A percentile compares a stretch with the other conserved stretches of the same genome.
Evolutionary conservation across 2,329 filamentous ascomycete genomes (phyloP).

Genomic region (Colletotrichum sp.): DNA sequence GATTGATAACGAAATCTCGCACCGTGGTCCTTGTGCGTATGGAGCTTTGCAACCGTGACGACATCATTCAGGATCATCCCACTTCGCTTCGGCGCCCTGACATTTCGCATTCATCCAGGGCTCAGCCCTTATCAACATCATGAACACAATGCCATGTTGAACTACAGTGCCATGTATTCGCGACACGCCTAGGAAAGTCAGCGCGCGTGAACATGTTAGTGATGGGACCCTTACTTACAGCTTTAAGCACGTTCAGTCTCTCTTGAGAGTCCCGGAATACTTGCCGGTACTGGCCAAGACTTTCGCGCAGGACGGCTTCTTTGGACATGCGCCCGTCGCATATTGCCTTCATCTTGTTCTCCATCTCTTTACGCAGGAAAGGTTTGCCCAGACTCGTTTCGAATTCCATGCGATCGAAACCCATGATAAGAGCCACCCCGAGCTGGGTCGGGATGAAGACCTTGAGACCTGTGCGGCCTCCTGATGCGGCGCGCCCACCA

Average conservation of each 20-base stretch:
- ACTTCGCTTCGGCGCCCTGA: slow-evolving; percentile 9
- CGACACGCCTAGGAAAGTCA: slow-evolving; percentile 50
- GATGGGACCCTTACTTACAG: slow-evolving; percentile 49
- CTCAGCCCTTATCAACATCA: slow-evolving; percentile 15
- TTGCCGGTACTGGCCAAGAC: slow-evolving; percentile 82
- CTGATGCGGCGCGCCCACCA: slow-evolving; percentile 42
- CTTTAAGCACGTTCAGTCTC: slow-evolving; percentile 71
- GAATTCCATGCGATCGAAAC: slow-evolving; percentile 92
- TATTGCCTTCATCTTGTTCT: slow-evolving; percentile 94
- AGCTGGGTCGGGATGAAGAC: slow-evolving; percentile 94
- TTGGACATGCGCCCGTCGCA: slow-evolving; percentile 84
- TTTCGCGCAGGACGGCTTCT: slow-evolving; percentile 79
- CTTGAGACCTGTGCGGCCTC: slow-evolving; percentile 62
- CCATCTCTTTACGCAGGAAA: slow-evolving; percentile 97
- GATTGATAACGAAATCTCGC: slow-evolving; percentile 16
- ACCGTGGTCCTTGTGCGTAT: slow-evolving; percentile 14
- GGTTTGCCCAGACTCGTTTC: slow-evolving; percentile 94
- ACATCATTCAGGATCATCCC: slow-evolving; percentile 17
- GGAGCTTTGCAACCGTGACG: background rate
- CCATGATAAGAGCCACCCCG: slow-evolving; percentile 89
- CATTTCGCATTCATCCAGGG: slow-evolving; percentile 3
- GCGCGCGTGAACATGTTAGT: background rate
- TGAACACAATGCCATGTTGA: background rate
- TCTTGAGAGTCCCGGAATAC: slow-evolving; percentile 85
- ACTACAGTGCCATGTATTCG: slow-evolving; percentile 52